Percentiles rank a stretch among this genome's conserved stretches.
These are phyloP conservation scores for Herpotrichia juniperi DNA, from an alignment of 2,329 filamentous ascomycete genomes.

Conservation along the genomic window DNA sequence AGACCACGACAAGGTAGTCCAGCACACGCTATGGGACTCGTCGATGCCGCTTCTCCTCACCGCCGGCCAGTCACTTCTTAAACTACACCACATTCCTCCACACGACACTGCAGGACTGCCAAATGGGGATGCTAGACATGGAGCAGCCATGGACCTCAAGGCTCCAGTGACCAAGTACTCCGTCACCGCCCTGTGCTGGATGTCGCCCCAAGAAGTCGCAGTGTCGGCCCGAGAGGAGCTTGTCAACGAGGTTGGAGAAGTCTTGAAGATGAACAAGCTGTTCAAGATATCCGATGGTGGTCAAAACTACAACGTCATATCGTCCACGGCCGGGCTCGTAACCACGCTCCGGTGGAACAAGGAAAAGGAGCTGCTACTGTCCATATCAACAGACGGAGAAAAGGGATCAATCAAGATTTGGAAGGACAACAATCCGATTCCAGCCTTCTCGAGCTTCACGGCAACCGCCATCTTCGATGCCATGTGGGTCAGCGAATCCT, in stretches of 20 bases:
- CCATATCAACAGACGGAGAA: constrained; percentile 47
- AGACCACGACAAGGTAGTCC: constrained; percentile 28
- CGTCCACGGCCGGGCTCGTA: constrained; percentile 45
- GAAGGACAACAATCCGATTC: constrained; percentile 44
- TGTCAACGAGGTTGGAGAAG: constrained; percentile 44
- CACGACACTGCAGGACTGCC: constrained; percentile 1
- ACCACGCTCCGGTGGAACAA: constrained; percentile 45
- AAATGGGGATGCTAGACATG: not conserved
- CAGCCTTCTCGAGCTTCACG: constrained; percentile 49
- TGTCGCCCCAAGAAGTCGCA: constrained; percentile 37
- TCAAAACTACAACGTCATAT: constrained; percentile 37
- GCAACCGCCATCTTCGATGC: constrained; percentile 51
- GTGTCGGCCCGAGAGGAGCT: constrained; percentile 43
- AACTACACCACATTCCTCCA: constrained; percentile 37
- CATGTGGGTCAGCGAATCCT: constrained; percentile 50
- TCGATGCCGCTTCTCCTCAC: constrained; percentile 39
- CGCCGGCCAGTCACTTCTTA: constrained; percentile 42
- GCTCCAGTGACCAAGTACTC: constrained; percentile 38
- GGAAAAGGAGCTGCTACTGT: constrained; percentile 38
- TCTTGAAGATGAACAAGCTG: constrained; percentile 45
- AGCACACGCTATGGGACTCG: constrained; percentile 44
- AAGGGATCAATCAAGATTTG: constrained; percentile 47
- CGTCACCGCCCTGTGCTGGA: constrained; percentile 46
- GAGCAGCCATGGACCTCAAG: constrained; percentile 27
- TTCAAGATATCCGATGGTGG: constrained; percentile 40